Percentiles rank a stretch among this genome's conserved stretches.
Conservation (phyloP, 2,329 filamentous ascomycete species). For the Aspergillus piperis region DNA sequence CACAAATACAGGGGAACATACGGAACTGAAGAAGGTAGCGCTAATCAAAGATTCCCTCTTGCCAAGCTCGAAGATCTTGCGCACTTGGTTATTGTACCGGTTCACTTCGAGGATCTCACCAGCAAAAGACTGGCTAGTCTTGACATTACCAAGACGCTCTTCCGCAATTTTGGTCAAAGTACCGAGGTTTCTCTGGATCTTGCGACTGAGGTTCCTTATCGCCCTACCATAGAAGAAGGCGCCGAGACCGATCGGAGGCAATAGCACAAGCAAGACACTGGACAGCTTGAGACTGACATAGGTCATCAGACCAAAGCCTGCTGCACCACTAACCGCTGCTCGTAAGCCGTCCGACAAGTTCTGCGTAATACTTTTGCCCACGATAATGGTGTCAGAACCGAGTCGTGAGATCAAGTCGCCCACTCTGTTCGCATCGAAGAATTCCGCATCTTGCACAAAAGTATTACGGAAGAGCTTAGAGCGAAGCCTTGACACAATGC, state of each 20-base stretch:
- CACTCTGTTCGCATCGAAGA: slow-evolving; percentile 96
- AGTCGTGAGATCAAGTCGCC: slow-evolving; percentile 95
- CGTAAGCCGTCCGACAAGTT: slow-evolving; percentile 96
- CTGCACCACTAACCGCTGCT: slow-evolving; percentile 83
- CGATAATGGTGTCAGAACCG: slow-evolving; percentile 94
- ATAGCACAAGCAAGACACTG: slow-evolving; percentile 79
- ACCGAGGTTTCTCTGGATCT: slow-evolving; percentile 91
- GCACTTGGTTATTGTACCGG: slow-evolving; percentile 89
- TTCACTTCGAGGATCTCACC: slow-evolving; percentile 87
- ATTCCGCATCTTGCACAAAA: slow-evolving; percentile 96
- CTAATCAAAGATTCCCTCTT: slow-evolving; percentile 83
- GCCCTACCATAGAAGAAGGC: slow-evolving; percentile 90
- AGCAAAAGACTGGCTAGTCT: slow-evolving; percentile 93
- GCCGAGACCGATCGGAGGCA: slow-evolving; percentile 85
- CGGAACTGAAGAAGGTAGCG: slow-evolving; percentile 80
- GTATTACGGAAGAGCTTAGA: slow-evolving; percentile 89
- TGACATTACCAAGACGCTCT: slow-evolving; percentile 94
- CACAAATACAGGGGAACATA: slow-evolving; percentile 30
- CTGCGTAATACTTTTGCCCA: slow-evolving; percentile 97
- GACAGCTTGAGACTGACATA: slow-evolving; percentile 92
- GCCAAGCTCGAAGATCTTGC: slow-evolving; percentile 87
- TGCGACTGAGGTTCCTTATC: slow-evolving; percentile 84
- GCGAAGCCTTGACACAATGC: slow-evolving; percentile 85
- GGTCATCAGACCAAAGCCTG: slow-evolving; percentile 91
- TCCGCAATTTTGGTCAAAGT: slow-evolving; percentile 95